Conservation (phyloP, 495 filamentous ascomycete genomes). For the Diplogelasinospora grovesii region DNA sequence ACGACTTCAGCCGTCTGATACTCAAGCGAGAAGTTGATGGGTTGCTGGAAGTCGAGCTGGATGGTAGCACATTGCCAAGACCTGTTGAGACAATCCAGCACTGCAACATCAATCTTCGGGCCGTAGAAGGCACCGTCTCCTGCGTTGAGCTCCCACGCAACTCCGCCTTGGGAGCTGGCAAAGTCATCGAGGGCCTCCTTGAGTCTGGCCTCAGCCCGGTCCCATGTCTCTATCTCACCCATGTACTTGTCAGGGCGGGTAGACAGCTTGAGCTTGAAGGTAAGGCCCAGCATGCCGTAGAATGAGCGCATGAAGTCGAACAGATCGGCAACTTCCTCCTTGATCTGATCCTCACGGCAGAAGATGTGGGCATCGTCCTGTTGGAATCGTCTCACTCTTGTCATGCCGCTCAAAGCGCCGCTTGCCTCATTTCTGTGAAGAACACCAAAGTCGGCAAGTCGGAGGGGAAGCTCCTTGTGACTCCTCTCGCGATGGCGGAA, state of each 20-base stretch:
- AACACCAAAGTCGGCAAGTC: conserved; percentile 92
- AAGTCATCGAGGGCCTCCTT: conserved; percentile 74
- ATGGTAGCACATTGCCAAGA: conserved; percentile 88
- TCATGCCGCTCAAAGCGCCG: conserved; percentile 83
- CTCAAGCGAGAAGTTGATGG: conserved; percentile 48
- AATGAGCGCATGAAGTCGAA: conserved; percentile 82
- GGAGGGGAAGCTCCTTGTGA: conserved; percentile 83
- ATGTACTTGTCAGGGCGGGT: conserved; percentile 91
- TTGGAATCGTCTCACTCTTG: conserved; percentile 84
- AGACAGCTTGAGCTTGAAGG: conserved; percentile 93
- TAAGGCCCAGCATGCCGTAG: conserved; percentile 87
- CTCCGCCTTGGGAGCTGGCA: conserved; percentile 47
- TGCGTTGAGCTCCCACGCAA: conserved; percentile 80
- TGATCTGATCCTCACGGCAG: conserved; percentile 51
- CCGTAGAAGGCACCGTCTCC: conserved; percentile 98
- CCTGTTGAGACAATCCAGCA: conserved; percentile 29
- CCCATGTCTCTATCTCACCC: conserved; percentile 80
- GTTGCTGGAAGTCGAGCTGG: conserved; percentile 93
- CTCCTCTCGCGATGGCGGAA: conserved; percentile 50
- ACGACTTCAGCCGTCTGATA: conserved; percentile 50
- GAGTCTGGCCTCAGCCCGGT: conserved; percentile 74
- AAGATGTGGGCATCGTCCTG: conserved; percentile 94
- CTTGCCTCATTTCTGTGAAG: conserved; percentile 93
- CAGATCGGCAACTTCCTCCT: conserved; percentile 72
- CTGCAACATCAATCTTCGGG: conserved; percentile 78